Evolutionary conservation across 805 yeast species (phyloP), one percentile per base, ranked within the genome.

Genomic region (Barnettozyma sp.): DNA sequence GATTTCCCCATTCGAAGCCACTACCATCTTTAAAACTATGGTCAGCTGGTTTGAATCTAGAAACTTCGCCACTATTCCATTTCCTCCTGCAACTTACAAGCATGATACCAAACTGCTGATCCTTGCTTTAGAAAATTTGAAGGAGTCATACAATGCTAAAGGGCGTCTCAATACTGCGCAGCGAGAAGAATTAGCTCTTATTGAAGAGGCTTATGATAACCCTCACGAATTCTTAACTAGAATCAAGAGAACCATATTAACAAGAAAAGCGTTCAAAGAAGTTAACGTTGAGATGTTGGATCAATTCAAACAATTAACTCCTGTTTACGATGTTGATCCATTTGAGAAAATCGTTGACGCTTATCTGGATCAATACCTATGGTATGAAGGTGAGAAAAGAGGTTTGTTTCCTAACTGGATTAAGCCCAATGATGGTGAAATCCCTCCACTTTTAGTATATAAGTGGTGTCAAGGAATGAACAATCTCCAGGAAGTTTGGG

Each of bases 261-360:
- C 96, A 0, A 96, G 88, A 56, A 68, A 97, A 42, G 92, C 86
- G 8, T 92, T 92, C 62, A 88, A 88, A 54, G 97, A 92, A 39
- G 85, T 81, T 2, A 76, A 78, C 2, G 53, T 92, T 24, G 90
- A 86, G 36, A 81, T 92, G 94, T 78, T 83, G 78, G 99, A 92
- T 54, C 77, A 85, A 47, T 86, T 84, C 55, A 82, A 81, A 43
- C 81, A 80, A 46, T 67, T 90, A 27, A 71, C 79, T 0, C 97
- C 98, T 0, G 90, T 87, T 1, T 88, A 86, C 51, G 73, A 81
- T 9, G 71, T 92, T 12, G 97, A 90, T 53, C 95, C 97, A 0
- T 59, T 87, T 27, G 99, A 92, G 57, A 92, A 88, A 54, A 85
- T 92, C 34, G 87, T 96, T 0, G 99, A 92, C 62, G 96, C 97